A percentile compares a stretch with the other conserved stretches of the same genome.
These are phyloP conservation scores for Fimicolochytrium jonesii DNA, from an alignment of 192 early-diverging fungal species.

Conservation along the genomic window DNA sequence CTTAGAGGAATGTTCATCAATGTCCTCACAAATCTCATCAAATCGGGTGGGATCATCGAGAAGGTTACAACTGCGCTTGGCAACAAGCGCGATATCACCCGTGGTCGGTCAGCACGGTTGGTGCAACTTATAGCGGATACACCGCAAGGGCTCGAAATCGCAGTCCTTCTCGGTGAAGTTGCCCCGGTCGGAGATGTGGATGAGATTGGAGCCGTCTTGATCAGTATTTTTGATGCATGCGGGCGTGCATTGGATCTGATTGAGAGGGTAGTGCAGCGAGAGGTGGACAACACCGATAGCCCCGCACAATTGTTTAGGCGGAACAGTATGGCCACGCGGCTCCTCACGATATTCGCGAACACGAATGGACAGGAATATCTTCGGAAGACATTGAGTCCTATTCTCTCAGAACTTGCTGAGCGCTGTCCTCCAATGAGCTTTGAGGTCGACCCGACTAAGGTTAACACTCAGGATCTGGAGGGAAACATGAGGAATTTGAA, in stretches of 20 bases:
- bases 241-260: conserved; percentile 69
- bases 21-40: conserved; percentile 87
- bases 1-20: conserved; percentile 88
- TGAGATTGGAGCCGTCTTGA: conserved; percentile 72
- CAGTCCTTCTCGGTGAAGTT: conserved; percentile 76
- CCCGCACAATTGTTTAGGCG: conserved; percentile 86
- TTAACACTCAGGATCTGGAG: conserved; percentile 55
- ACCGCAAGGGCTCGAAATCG: conserved; percentile 49
- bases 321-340: conserved; percentile 86
- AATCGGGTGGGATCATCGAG: conserved; percentile 62
- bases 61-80: conserved; percentile 73
- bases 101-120: conserved; percentile 74
- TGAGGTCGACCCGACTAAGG: conserved; percentile 83
- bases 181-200: conserved; percentile 85
- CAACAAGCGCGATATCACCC: conserved; percentile 61
- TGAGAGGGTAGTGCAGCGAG: conserved; percentile 75
- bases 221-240: conserved; percentile 76
- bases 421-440: conserved; percentile 70
- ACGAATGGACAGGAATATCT: conserved; percentile 77
- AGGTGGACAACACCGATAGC: conserved; percentile 75
- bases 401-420: conserved; percentile 64
- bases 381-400: conserved; percentile 72
- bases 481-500: conserved; percentile 78
- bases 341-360: conserved; percentile 82
- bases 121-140: conserved; percentile 50